Base-by-base conservation (phyloP, 345 rosid species). In the Gossypium raimondii region DNA sequence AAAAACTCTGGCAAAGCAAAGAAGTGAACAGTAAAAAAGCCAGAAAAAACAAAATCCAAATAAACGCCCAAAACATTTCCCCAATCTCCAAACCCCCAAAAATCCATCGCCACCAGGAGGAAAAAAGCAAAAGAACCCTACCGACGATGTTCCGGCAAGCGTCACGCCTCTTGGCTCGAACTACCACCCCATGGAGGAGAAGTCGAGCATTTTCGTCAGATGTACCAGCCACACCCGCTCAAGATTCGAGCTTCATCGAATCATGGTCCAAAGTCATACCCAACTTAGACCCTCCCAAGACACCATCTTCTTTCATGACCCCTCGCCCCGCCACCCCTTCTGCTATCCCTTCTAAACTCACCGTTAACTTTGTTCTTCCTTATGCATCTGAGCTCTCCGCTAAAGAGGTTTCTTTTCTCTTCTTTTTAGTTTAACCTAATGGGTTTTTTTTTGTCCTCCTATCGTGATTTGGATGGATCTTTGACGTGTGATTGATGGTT, bases 291-390 rank as follows among this genome's bases (percentile, higher is more conserved):
- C 97, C 98, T 1, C 97, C 98, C 0, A 87, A 77, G 82, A 91
- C 97, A 70, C 98, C 95, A 12, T 83, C 86, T 16, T 22, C 93
- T 8, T 93, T 76, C 85, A 89, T 93, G 97, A 22, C 69, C 45
- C 83, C 97, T 63, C 89, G 91, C 58, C 92, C 93, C 7, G 77
- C 89, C 1, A 86, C 81, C 25, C 87, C 89, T 7, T 74, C 95
- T 34, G 25, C 95, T 6, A 75, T 93, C 41, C 98, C 98, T 9
- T 67, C 95, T 57, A 93, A 91, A 84, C 85, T 91, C 83, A 89
- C 97, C 41, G 92, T 90, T 80, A 91, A 93, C 79, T 91, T 91
- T 61, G 97, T 93, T 58, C 98, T 93, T 66, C 98, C 89, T 65
- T 86, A 82, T 75, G 69, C 84, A 67, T 79, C 88, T 73, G 88